Percentiles rank a stretch among this genome's conserved stretches.
Conservation (phyloP, 1,284 basidiomycete species). For the Sporisorium reilianum region DNA sequence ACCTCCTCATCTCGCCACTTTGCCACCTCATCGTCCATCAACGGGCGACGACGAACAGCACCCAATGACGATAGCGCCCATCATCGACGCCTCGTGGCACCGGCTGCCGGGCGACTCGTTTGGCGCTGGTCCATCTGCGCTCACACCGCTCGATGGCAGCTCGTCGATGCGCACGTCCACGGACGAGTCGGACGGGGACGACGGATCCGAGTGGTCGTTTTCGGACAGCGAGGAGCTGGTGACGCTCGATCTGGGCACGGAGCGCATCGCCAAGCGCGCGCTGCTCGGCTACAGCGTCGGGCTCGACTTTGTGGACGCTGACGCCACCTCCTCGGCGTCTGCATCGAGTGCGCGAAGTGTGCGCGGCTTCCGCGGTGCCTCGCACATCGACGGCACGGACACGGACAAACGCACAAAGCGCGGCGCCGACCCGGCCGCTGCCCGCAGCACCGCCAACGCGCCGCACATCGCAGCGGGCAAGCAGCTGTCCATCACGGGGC, state of each 20-base stretch:
- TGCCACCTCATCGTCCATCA: not conserved
- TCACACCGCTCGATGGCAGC: slow-evolving; percentile 21
- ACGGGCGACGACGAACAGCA: not conserved
- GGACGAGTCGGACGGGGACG: not conserved
- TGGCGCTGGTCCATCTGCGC: slow-evolving; percentile 1
- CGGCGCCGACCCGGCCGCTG: not conserved
- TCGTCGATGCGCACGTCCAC: not conserved
- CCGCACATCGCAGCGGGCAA: slow-evolving; percentile 29
- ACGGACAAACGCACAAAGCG: not conserved
- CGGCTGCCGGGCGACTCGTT: slow-evolving; percentile 29
- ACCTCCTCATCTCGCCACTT: not conserved
- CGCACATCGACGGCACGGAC: not conserved
- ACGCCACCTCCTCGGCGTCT: not conserved
- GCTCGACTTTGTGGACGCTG: slow-evolving; percentile 5
- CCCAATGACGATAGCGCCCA: slow-evolving; percentile 12
- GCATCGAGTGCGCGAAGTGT: slow-evolving; percentile 10
- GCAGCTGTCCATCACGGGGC: slow-evolving; percentile 36
- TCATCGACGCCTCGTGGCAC: slow-evolving; percentile 35
- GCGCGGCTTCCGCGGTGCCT: slow-evolving; percentile 4
- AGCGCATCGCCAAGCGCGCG: slow-evolving; percentile 24
- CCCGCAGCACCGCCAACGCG: not conserved
- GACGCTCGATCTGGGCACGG: slow-evolving; percentile 38
- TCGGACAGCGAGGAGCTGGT: slow-evolving; percentile 36
- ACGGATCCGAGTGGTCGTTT: slow-evolving; percentile 39
- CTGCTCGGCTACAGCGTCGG: slow-evolving; percentile 30